Evolutionary conservation across 2,329 filamentous ascomycete species (phyloP), one percentile per base, ranked within the genome.

Genomic region (Xylaria sp.): DNA sequence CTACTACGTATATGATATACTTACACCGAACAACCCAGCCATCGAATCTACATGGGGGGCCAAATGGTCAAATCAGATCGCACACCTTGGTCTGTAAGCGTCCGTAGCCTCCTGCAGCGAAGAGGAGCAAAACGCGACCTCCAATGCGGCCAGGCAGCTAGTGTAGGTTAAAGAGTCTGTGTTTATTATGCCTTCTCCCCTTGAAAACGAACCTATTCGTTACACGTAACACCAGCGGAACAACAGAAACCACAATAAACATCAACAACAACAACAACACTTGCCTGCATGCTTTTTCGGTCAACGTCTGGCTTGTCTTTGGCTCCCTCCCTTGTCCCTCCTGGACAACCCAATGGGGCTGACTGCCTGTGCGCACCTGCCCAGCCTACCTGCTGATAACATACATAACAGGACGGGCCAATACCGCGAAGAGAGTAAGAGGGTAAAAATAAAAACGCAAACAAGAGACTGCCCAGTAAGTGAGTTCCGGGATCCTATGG

Each of bases 101-200:
- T 54, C 58, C 56, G 47, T 23, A 60, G 49, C 52, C 52, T 35
- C 11, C 44, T 54, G 54, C 54, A 59, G 40, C n/a, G 53, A 54
- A 61, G 62, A 57, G 58, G 61, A 61, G 57, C 17, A 23, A 49
- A 51, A 59, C 58, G 59, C 55, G 62, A 62, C 62, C 62, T 62
- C 51, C 49, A 40, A 62, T 62, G 62, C 62, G 62, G 54, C 62
- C 64, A 13, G 44, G 60, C 55, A 55, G 59, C 40, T 55, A 58
- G 48, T 21, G 7, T n/a, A 29, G 15, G 11, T 7, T 27, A n/a
- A 21, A 9, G 17, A 27, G 33, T 19, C 29, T 33, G 29, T 33
- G 6, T 33, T 33, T 33, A 33, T 33, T 33, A 6, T 33, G 11
- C 11, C 11, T 33, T 33, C n/a, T 19, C 37, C 49, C 48, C 35